A percentile compares a stretch with the other conserved stretches of the same genome.
Conservation (phyloP, 2,329 filamentous ascomycete genomes). For the Penicillium sp. region DNA sequence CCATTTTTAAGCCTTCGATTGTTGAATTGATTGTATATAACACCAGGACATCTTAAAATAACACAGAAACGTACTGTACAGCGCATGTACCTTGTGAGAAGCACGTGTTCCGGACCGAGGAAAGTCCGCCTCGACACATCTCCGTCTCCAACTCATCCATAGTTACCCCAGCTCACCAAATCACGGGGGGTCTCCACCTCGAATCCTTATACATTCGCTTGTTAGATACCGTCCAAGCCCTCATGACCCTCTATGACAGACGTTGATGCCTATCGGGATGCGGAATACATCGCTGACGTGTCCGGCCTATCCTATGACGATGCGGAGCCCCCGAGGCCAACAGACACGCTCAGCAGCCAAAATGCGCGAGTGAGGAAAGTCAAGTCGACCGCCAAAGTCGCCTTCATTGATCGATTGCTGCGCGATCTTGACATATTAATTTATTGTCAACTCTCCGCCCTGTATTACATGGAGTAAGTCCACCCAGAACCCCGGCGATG, state of each 20-base stretch:
- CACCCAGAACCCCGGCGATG: neutral
- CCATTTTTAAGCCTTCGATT: neutral
- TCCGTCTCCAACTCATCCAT: neutral
- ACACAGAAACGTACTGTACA: neutral
- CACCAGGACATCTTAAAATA: neutral
- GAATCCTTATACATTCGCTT: conserved; percentile 2
- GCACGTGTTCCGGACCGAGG: conserved; percentile 22
- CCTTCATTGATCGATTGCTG: conserved; percentile 55
- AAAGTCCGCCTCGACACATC: conserved; percentile 11
- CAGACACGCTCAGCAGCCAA: conserved; percentile 15
- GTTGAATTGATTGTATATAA: neutral
- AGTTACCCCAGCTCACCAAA: conserved; percentile 1
- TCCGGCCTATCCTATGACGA: conserved; percentile 37
- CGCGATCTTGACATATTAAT: conserved; percentile 58
- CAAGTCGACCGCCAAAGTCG: conserved; percentile 40
- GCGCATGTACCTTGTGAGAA: neutral
- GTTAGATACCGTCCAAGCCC: conserved; percentile 29
- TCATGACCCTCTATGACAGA: conserved; percentile 49
- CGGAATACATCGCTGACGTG: conserved; percentile 47
- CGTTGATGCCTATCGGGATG: conserved; percentile 45
- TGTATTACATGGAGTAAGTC: conserved; percentile 63
- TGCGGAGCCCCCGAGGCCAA: conserved; percentile 17
- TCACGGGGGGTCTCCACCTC: conserved; percentile 8
- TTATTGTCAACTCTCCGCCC: conserved; percentile 58
- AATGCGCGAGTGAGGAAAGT: conserved; percentile 32